A percentile compares a stretch with the other conserved stretches of the same genome.
These are phyloP conservation scores for Nectriaceae sp. DNA, from an alignment of 2,329 filamentous ascomycete species.

Conservation along the genomic window DNA sequence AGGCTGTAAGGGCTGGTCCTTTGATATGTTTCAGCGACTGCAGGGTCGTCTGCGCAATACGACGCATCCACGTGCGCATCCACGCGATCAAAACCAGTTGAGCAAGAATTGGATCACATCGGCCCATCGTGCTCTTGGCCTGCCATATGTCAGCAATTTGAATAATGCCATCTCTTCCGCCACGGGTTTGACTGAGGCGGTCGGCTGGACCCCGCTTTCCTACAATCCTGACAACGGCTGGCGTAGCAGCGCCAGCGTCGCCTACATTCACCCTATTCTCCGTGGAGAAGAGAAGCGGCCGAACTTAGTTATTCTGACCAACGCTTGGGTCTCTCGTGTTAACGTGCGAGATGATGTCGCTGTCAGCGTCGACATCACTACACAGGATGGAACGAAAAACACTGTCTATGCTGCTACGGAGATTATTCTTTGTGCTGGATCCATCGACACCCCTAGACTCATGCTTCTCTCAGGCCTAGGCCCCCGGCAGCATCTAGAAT, in stretches of 20 bases:
- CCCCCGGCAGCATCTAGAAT: constrained; percentile 37
- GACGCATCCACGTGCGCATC: constrained; percentile 75
- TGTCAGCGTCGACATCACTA: constrained; percentile 51
- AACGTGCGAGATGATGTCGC: constrained; percentile 66
- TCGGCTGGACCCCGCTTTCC: constrained; percentile 69
- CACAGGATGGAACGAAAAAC: neutral
- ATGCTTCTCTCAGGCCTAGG: constrained; percentile 52
- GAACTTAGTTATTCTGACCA: constrained; percentile 76
- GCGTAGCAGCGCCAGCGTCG: constrained; percentile 74
- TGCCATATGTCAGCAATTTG: constrained; percentile 77
- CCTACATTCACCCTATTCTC: constrained; percentile 81
- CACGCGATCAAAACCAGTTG: constrained; percentile 76
- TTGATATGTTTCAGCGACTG: constrained; percentile 72
- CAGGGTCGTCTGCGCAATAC: constrained; percentile 76
- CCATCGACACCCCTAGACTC: constrained; percentile 52
- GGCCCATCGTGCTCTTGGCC: constrained; percentile 71
- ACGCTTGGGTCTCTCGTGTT: constrained; percentile 76
- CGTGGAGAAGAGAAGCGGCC: constrained; percentile 71
- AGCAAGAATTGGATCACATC: constrained; percentile 80
- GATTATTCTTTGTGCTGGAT: constrained; percentile 49
- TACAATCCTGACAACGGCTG: constrained; percentile 80
- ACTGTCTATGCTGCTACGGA: constrained; percentile 48
- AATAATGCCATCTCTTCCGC: constrained; percentile 73
- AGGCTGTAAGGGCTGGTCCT: constrained; percentile 76
- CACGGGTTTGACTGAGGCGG: constrained; percentile 68